Evolutionary conservation across 2,329 filamentous ascomycete species (phyloP).

Genomic region (Lithohypha guttulata): DNA sequence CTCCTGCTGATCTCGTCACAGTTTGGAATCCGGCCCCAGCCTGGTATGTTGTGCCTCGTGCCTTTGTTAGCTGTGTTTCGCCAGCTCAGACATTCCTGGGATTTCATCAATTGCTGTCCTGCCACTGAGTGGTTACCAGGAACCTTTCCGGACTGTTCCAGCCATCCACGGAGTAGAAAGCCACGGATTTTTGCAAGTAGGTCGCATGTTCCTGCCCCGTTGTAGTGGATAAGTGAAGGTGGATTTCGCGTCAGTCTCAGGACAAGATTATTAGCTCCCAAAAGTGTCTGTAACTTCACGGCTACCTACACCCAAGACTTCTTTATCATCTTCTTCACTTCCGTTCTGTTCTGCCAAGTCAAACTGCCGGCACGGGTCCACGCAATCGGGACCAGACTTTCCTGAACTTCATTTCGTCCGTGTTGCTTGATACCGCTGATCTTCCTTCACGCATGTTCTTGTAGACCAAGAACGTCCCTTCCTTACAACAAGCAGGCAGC

Average conservation of each 20-base stretch:
- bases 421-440: background rate
- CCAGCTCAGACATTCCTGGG: no score
- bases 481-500: background rate
- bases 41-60: no score
- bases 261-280: background rate
- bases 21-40: no score
- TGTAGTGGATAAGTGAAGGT: no score
- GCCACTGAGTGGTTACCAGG: no score
- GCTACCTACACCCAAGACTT: conserved; percentile 5
- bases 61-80: no score
- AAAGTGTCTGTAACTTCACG: background rate
- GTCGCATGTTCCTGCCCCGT: no score
- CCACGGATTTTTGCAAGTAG: no score
- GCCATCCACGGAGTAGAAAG: no score
- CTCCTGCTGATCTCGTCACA: no score
- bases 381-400: background rate
- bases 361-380: background rate
- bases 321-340: conserved; percentile 1
- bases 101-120: no score
- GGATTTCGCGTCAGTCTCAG: background rate
- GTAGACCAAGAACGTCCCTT: conserved; percentile 8
- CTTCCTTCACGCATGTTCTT: conserved; percentile 1
- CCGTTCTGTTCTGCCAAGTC: conserved; percentile 4
- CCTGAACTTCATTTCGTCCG: background rate
- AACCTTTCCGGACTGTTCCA: no score